Conservation (phyloP, 805 yeast genomes). For the Monosporozyma solicola region DNA sequence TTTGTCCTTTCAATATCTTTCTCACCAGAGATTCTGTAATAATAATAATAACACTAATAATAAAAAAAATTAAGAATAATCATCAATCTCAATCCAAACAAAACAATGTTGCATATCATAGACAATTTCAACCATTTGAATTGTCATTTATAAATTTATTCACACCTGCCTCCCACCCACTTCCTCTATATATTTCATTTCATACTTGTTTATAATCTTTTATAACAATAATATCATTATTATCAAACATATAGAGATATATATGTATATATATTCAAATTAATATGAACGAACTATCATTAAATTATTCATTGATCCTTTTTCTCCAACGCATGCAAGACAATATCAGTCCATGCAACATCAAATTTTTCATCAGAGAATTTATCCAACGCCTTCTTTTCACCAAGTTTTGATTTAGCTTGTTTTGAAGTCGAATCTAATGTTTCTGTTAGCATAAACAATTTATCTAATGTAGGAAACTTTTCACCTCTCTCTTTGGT, state of each 20-base stretch:
- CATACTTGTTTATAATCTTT: neutral
- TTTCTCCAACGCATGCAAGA: conserved; percentile 11
- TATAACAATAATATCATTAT: neutral
- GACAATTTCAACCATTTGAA: neutral
- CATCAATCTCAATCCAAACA: neutral
- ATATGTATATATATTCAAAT: neutral
- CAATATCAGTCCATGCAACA: conserved; percentile 39
- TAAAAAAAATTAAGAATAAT: too few species aligned
- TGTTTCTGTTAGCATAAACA: conserved; percentile 38
- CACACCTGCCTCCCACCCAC: neutral
- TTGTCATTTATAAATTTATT: neutral
- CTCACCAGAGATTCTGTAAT: neutral
- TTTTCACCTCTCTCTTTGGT: conserved; percentile 17
- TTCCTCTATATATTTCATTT: neutral
- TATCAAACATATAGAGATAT: neutral
- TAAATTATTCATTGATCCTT: conserved; percentile 3
- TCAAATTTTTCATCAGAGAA: conserved; percentile 58
- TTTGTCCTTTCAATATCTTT: neutral
- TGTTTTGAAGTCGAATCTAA: conserved; percentile 32
- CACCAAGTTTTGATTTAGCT: conserved; percentile 39
- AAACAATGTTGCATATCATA: neutral
- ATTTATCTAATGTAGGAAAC: conserved; percentile 39
- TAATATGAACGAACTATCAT: neutral
- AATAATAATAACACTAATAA: neutral
- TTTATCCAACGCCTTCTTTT: conserved; percentile 36